Base-by-base conservation (phyloP, 163 green algal genomes). In the Scenedesmus sp. region DNA sequence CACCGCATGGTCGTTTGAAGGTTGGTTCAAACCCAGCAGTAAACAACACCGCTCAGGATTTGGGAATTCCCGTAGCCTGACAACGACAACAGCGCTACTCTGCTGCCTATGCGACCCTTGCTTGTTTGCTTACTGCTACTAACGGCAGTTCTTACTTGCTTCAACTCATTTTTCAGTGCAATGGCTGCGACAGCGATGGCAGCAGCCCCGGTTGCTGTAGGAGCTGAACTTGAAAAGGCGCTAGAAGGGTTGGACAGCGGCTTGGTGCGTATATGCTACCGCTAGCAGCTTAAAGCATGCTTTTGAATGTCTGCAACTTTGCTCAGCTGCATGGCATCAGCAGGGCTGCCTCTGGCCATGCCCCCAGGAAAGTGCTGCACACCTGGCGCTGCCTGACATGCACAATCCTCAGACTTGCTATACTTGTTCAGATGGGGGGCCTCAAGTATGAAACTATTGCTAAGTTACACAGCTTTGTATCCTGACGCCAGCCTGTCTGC, bases 171-270 rank as follows among this genome's bases (percentile, higher is more conserved):
- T 76, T 18, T 30, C 20, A 13, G n/a, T 80, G 56, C 53, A 53
- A 79, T 78, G 51, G 51, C 40, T 33, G 51, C 86, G 40, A 73
- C 70, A 65, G 44, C 44, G 15, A 86, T 20, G 81, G 43, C 42
- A 40, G 44, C 37, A 37, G 40, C 44, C 9, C 85, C 85, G 12
- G 18, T 90, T 40, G 51, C 72, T 18, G 35, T 85, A 1, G 86
- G 86, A 26, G 44, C 86, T 40, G 10, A 43, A 24, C 51, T 91
- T 12, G 76, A 81, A 22, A 53, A 86, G 51, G 86, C 76, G 49
- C 59, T 91, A 18, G 37, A 33, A 37, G 37, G 33, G n/a, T 7
- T 85, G 18, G 86, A 85, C 51, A 65, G 42, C 85, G 76, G 78
- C 33, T 26, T 89, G 68, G 85, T 89, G 44, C 49, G 85, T n/a